These are phyloP conservation scores for Helotiales sp. DNA, from an alignment of 2,329 filamentous ascomycete genomes.

Conservation along the genomic window DNA sequence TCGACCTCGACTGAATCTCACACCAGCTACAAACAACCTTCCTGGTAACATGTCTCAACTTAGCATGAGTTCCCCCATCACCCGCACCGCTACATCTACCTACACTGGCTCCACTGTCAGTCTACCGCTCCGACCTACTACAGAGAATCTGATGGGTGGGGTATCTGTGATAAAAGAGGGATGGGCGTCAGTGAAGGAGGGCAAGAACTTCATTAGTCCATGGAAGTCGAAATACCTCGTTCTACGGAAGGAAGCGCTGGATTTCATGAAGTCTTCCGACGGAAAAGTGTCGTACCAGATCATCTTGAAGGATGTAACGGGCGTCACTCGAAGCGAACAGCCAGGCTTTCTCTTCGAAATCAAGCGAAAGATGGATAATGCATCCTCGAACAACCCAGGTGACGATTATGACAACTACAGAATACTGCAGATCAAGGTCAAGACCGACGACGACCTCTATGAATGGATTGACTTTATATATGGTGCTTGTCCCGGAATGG, in stretches of 20 bases:
- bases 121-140: slow-evolving; percentile 59
- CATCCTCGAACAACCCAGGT: slow-evolving; percentile 67
- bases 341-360: slow-evolving; percentile 94
- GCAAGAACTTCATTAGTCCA: slow-evolving; percentile 76
- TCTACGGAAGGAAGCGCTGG: slow-evolving; percentile 86
- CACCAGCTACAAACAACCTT: slow-evolving; percentile 69
- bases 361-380: slow-evolving; percentile 67
- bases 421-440: slow-evolving; percentile 88
- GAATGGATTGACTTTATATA: slow-evolving; percentile 99
- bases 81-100: slow-evolving; percentile 63
- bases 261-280: slow-evolving; percentile 90
- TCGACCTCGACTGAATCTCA: slow-evolving; percentile 77
- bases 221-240: slow-evolving; percentile 95
- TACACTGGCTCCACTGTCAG: slow-evolving; percentile 73
- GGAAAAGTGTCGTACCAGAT: slow-evolving; percentile 87
- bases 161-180: slow-evolving; percentile 78
- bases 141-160: slow-evolving; percentile 63
- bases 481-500: slow-evolving; percentile 94
- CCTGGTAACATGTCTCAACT: slow-evolving; percentile 79
- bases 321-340: slow-evolving; percentile 87
- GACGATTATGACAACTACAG: slow-evolving; percentile 75
- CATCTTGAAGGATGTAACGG: slow-evolving; percentile 81
- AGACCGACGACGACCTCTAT: slow-evolving; percentile 94
- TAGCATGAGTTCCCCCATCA: slow-evolving; percentile 69
- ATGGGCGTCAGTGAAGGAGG: slow-evolving; percentile 86